A percentile compares a stretch with the other conserved stretches of the same genome.
Evolutionary conservation across 495 filamentous ascomycete species (phyloP).

Genomic region (Penicillium antarcticum): DNA sequence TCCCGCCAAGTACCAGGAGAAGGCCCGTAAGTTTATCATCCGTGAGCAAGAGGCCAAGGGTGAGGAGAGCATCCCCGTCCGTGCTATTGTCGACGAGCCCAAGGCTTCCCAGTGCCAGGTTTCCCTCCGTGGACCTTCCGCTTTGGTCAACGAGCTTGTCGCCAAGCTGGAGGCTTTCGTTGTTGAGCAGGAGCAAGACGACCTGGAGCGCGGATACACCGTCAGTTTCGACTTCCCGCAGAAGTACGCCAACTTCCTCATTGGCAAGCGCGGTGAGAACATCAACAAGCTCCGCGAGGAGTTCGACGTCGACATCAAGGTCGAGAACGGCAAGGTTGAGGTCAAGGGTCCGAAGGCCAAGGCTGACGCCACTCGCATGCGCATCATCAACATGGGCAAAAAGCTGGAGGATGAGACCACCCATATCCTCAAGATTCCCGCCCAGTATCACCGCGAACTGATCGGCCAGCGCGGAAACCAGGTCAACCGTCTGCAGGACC

Average conservation of each 20-base stretch:
- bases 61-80: constrained; percentile 66
- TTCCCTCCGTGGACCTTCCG: constrained; percentile 71
- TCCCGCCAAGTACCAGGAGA: constrained; percentile 76
- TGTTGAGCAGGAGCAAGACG: constrained; percentile 78
- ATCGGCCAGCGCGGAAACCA: constrained; percentile 64
- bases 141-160: constrained; percentile 64
- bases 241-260: constrained; percentile 89
- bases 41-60: constrained; percentile 68
- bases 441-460: constrained; percentile 78
- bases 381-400: constrained; percentile 72
- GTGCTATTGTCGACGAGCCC: constrained; percentile 53
- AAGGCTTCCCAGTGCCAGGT: constrained; percentile 49
- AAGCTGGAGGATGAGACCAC: constrained; percentile 85
- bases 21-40: constrained; percentile 71
- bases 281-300: constrained; percentile 94
- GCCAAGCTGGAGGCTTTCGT: constrained; percentile 73
- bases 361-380: constrained; percentile 74
- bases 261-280: constrained; percentile 87
- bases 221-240: constrained; percentile 88
- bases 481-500: constrained; percentile 69
- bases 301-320: constrained; percentile 95
- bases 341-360: constrained; percentile 73
- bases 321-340: constrained; percentile 68
- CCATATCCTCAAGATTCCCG: constrained; percentile 80
- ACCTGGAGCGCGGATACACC: constrained; percentile 82